Percentiles rank a stretch among this genome's conserved stretches.
Evolutionary conservation across 305 asterid genomes (phyloP).

Genomic region (Fraxinus xanthoxyloides): DNA sequence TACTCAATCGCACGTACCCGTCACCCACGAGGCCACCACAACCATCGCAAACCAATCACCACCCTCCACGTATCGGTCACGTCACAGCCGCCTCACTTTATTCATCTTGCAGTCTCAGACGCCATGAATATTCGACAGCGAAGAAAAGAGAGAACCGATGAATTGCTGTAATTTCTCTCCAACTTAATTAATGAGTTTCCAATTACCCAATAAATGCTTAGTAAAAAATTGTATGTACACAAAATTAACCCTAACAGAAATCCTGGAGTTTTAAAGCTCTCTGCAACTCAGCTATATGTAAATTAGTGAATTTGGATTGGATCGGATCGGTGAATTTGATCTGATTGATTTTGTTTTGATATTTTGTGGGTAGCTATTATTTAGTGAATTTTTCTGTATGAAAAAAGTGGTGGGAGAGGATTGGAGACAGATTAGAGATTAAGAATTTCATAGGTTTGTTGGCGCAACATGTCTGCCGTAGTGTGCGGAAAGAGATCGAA

Average conservation of each 20-base stretch:
- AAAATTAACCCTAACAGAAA: not conserved
- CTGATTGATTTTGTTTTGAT: not conserved
- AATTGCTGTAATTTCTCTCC: not conserved
- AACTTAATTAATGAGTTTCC: too few relatives aligned
- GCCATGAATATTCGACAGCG: not conserved
- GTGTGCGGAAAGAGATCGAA: slow-evolving; percentile 98
- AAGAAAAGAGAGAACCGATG: not conserved
- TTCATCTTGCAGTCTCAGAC: not conserved
- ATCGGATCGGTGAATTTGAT: not conserved
- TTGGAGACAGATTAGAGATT: slow-evolving; percentile 39
- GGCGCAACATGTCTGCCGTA: slow-evolving; percentile 95
- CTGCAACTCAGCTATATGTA: not conserved
- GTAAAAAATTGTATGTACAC: not conserved
- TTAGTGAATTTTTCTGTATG: not conserved
- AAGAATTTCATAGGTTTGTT: slow-evolving; percentile 22
- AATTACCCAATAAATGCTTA: not conserved
- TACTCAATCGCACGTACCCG: not conserved
- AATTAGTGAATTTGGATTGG: not conserved
- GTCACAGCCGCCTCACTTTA: not conserved
- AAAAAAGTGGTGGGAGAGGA: slow-evolving; percentile 28
- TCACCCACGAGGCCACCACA: not conserved
- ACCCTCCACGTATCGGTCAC: not conserved
- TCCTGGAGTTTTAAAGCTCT: not conserved
- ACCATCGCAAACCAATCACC: not conserved
- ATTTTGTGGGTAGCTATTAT: not conserved